These are phyloP conservation scores for Tetradesmus lagerheimii DNA, from an alignment of 139 green algal species.

Conservation along the genomic window DNA sequence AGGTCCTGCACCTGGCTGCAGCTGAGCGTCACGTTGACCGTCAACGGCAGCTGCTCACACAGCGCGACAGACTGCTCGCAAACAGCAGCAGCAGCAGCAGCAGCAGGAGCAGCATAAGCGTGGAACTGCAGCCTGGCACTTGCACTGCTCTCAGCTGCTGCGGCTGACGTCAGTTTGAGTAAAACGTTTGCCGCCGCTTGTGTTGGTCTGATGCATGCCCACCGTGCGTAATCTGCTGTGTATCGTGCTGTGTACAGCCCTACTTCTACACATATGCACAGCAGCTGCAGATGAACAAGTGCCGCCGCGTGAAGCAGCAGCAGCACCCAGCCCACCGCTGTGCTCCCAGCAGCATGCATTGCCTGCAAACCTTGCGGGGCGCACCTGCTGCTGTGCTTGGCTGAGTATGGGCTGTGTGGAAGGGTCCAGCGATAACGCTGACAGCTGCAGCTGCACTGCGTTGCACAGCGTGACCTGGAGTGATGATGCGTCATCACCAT, in stretches of 20 bases:
- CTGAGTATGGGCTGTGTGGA: background rate
- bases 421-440: background rate
- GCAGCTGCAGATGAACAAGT: no score
- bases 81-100: no score
- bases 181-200: background rate
- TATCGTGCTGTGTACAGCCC: no score
- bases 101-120: background rate
- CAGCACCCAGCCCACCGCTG: no score
- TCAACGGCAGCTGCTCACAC: slow-evolving; percentile 31
- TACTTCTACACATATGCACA: no score
- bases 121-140: no score
- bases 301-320: no score
- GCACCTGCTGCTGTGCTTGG: slow-evolving; percentile 7
- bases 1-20: background rate
- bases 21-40: background rate
- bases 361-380: background rate
- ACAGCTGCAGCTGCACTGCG: slow-evolving; percentile 8
- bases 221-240: no score
- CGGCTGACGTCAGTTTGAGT: no score
- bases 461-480: slow-evolving; percentile 7
- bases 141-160: no score
- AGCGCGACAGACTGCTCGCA: background rate
- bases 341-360: no score
- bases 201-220: no score
- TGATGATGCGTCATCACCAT: background rate